These are phyloP conservation scores for Periglandula ipomoeae DNA, from an alignment of 2,329 filamentous ascomycete species.

Conservation along the genomic window DNA sequence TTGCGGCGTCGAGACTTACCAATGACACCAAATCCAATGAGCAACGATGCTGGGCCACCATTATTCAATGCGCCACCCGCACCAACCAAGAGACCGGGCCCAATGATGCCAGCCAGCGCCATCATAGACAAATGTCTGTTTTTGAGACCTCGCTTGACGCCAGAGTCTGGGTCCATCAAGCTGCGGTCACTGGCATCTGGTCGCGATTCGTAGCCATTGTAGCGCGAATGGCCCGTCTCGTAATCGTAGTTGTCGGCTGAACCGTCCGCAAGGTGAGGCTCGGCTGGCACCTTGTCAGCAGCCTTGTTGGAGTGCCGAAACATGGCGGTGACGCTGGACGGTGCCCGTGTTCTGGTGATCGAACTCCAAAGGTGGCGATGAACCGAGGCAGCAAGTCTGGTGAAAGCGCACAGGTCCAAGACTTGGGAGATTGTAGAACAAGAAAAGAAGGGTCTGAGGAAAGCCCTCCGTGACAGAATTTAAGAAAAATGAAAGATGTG, in stretches of 20 bases:
- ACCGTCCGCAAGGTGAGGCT: conserved; percentile 8
- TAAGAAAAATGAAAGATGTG: not conserved
- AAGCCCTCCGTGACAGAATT: not conserved
- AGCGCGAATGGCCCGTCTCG: conserved; percentile 10
- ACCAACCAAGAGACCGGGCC: conserved; percentile 64
- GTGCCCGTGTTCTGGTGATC: not conserved
- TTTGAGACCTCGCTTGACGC: conserved; percentile 61
- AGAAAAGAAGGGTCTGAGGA: not conserved
- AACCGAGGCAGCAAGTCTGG: not conserved
- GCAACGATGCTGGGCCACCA: conserved; percentile 60
- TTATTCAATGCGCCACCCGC: conserved; percentile 58
- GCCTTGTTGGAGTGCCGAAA: not conserved
- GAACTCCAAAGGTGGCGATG: not conserved
- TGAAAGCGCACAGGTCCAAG: not conserved
- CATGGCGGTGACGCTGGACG: conserved; percentile 6
- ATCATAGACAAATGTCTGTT: conserved; percentile 60
- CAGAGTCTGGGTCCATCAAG: conserved; percentile 48
- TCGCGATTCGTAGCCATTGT: conserved; percentile 10
- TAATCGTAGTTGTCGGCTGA: conserved; percentile 12
- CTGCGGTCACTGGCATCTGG: conserved; percentile 25
- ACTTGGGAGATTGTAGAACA: not conserved
- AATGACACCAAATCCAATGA: conserved; percentile 66
- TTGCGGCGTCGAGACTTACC: conserved; percentile 23
- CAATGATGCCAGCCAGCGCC: conserved; percentile 53
- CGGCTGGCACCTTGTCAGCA: not conserved